These are phyloP conservation scores for Ordospora pajunii DNA, from an alignment of 371 early-diverging fungal genomes.

Conservation along the genomic window DNA sequence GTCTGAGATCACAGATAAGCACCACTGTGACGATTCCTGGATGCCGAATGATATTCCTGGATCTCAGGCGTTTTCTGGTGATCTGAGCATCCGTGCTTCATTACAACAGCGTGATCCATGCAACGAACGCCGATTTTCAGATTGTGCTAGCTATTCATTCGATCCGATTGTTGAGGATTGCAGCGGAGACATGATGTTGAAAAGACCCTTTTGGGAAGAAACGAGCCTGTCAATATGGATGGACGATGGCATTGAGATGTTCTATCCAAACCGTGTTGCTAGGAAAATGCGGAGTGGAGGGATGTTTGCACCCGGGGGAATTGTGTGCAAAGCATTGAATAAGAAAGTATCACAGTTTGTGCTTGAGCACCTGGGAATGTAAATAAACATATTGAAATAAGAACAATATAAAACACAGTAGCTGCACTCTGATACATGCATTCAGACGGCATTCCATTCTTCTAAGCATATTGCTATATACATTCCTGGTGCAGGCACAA, in stretches of 20 bases:
- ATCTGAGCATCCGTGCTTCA: too few species aligned
- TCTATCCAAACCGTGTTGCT: not conserved
- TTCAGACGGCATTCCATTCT: too few species aligned
- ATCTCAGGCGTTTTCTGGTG: too few species aligned
- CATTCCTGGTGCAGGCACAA: not conserved
- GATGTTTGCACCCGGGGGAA: not conserved
- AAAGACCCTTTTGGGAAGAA: not conserved
- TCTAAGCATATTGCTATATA: too few species aligned
- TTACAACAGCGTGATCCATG: not conserved
- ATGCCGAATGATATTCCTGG: too few species aligned
- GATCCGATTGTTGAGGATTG: not conserved
- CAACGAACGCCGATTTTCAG: not conserved
- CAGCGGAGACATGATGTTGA: not conserved
- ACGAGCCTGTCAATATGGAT: not conserved
- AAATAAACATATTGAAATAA: not conserved
- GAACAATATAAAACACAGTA: too few species aligned
- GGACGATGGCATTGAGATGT: not conserved
- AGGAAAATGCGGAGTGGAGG: not conserved
- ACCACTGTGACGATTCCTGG: not conserved
- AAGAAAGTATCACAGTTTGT: slow-evolving; percentile 1
- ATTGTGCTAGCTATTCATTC: not conserved
- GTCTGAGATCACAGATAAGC: not conserved
- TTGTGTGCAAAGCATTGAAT: not conserved
- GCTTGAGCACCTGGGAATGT: not conserved
- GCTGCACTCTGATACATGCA: too few species aligned